Conservation (phyloP, 2,329 filamentous ascomycete species). For the Nothophaeocryptopus gaeumannii region DNA sequence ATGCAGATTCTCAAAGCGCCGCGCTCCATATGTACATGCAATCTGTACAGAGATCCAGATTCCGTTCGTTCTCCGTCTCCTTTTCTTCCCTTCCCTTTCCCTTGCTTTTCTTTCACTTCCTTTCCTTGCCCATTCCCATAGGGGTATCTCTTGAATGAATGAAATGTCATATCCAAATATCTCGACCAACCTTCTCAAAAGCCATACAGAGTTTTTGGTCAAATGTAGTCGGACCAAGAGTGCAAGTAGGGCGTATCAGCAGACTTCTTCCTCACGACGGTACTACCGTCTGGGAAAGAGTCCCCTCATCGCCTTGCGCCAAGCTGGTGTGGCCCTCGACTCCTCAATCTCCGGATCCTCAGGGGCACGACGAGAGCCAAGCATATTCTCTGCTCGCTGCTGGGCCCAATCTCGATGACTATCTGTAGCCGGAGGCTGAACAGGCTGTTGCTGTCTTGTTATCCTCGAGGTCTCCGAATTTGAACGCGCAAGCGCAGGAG, state of each 20-base stretch:
- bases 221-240: neutral
- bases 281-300: constrained; percentile 29
- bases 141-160: constrained; percentile 15
- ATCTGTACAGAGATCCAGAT: too few species aligned
- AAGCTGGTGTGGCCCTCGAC: constrained; percentile 23
- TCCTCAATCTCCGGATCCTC: constrained; percentile 32
- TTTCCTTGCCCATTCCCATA: too few species aligned
- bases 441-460: constrained; percentile 2
- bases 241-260: neutral
- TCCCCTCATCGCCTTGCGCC: constrained; percentile 30
- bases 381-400: constrained; percentile 44
- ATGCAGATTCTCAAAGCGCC: too few species aligned
- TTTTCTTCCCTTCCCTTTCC: too few species aligned
- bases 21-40: too few species aligned
- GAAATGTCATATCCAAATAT: neutral
- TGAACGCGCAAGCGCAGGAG: constrained; percentile 1
- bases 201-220: neutral
- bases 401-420: constrained; percentile 46
- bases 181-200: neutral
- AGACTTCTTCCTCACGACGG: neutral
- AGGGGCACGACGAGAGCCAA: constrained; percentile 33
- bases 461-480: neutral
- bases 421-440: constrained; percentile 17
- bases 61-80: too few species aligned
- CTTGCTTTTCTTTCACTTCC: too few species aligned